Evolutionary conservation across 2,329 filamentous ascomycete genomes (phyloP).

Genomic region (Leptographium wingfieldii): DNA sequence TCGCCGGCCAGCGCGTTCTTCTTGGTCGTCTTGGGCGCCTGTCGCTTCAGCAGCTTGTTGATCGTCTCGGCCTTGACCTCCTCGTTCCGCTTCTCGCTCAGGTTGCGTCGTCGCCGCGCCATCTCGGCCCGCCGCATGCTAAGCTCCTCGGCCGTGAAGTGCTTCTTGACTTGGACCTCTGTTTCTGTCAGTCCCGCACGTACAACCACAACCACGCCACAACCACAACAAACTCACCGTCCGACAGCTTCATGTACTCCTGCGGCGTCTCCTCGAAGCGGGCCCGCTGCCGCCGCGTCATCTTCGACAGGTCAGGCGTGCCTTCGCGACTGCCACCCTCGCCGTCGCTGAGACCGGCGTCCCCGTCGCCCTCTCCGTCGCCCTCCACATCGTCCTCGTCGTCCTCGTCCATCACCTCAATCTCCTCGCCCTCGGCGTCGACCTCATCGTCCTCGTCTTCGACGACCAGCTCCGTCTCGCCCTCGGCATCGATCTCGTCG

Average conservation of each 20-base stretch:
- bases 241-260: constrained; percentile 47
- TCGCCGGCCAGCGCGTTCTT: constrained; percentile 36
- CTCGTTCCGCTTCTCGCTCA: constrained; percentile 52
- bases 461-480: constrained; percentile 18
- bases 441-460: constrained; percentile 22
- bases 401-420: constrained; percentile 17
- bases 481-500: constrained; percentile 22
- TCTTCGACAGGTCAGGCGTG: constrained; percentile 43
- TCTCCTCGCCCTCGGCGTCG: constrained; percentile 23
- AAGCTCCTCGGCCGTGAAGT: constrained; percentile 47
- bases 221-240: constrained; percentile 29
- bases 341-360: constrained; percentile 22
- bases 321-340: constrained; percentile 32
- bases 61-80: constrained; percentile 68
- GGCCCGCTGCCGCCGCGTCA: constrained; percentile 48
- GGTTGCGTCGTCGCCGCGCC: constrained; percentile 46
- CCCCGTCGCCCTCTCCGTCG: constrained; percentile 28
- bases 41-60: constrained; percentile 79
- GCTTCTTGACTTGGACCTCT: constrained; percentile 53
- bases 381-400: constrained; percentile 25
- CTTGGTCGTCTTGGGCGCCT: constrained; percentile 58
- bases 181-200: not conserved
- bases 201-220: not conserved
- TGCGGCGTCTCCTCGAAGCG: constrained; percentile 41
- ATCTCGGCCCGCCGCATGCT: constrained; percentile 51